Percentiles rank a stretch among this genome's conserved stretches.
These are phyloP conservation scores for Xylaria arbuscula DNA, from an alignment of 2,329 filamentous ascomycete species.

Conservation along the genomic window DNA sequence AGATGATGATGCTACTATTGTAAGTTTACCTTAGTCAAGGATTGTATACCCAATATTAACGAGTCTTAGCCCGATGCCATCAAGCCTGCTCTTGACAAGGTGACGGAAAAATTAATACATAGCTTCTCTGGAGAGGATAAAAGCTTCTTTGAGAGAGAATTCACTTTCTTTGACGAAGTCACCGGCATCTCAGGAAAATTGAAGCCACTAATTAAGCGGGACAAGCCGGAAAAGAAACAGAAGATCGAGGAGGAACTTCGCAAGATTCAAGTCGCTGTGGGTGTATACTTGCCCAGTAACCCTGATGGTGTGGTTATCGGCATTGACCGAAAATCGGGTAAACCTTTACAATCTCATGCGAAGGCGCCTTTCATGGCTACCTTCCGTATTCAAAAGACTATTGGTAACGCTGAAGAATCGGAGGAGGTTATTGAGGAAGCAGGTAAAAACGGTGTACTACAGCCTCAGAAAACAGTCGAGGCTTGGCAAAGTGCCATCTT, in stretches of 20 bases:
- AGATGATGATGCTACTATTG: constrained; percentile 89
- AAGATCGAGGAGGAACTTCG: constrained; percentile 99
- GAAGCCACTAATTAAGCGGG: constrained; percentile 89
- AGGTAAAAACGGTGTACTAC: constrained; percentile 52
- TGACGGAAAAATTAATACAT: constrained; percentile 84
- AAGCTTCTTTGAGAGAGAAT: constrained; percentile 92
- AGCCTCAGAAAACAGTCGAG: constrained; percentile 74
- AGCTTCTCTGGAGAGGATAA: constrained; percentile 84
- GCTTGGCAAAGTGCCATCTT: constrained; percentile 99
- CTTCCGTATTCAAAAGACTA: constrained; percentile 92
- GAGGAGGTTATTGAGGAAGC: constrained; percentile 64
- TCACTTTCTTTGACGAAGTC: constrained; percentile 97
- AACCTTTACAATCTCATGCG: constrained; percentile 95
- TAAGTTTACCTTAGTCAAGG: constrained; percentile 56
- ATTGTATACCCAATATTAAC: constrained; percentile 38
- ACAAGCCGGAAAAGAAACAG: constrained; percentile 96
- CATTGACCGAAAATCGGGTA: constrained; percentile 97
- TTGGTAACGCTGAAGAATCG: constrained; percentile 62
- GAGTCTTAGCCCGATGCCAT: constrained; percentile 78
- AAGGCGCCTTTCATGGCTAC: constrained; percentile 99
- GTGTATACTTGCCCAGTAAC: constrained; percentile 96
- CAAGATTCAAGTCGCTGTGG: constrained; percentile 96
- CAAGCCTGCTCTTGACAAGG: constrained; percentile 91
- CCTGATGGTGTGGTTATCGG: constrained; percentile 97
- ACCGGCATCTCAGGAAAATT: constrained; percentile 96